These are phyloP conservation scores for Sodiomyces alkalinus DNA, from an alignment of 2,329 filamentous ascomycete genomes.

Conservation along the genomic window DNA sequence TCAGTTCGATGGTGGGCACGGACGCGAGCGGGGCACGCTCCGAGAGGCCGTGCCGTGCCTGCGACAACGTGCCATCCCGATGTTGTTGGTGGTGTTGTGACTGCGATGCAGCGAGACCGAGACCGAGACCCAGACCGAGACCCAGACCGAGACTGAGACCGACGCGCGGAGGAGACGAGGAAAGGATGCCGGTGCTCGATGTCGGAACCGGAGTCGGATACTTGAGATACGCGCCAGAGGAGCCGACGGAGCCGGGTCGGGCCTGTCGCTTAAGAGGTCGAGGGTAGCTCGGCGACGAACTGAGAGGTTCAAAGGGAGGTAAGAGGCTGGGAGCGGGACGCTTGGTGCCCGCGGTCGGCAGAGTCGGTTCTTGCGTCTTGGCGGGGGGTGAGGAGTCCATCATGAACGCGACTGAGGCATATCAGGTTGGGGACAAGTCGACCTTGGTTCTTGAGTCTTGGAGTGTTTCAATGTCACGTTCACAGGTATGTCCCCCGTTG, in stretches of 20 bases:
- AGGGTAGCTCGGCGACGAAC: constrained; percentile 61
- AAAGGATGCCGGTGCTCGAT: constrained; percentile 81
- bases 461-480: too few species aligned
- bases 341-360: constrained; percentile 35
- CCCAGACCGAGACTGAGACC: constrained; percentile 12
- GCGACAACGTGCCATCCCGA: constrained; percentile 3
- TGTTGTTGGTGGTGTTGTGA: too few species aligned
- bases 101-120: too few species aligned
- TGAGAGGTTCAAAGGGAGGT: constrained; percentile 64
- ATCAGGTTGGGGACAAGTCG: constrained; percentile 2
- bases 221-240: constrained; percentile 39
- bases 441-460: too few species aligned
- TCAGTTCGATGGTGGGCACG: constrained; percentile 69
- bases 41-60: constrained; percentile 45
- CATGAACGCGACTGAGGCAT: constrained; percentile 7
- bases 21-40: constrained; percentile 73
- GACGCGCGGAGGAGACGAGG: constrained; percentile 61
- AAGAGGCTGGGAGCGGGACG: constrained; percentile 52
- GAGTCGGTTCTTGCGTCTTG: constrained; percentile 17
- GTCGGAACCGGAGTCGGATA: constrained; percentile 93
- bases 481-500: too few species aligned
- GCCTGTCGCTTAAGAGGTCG: constrained; percentile 55
- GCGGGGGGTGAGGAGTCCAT: constrained; percentile 26
- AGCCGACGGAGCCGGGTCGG: constrained; percentile 17
- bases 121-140: too few species aligned